These are phyloP conservation scores for Rubia peregrina DNA, from an alignment of 305 asterid genomes.

Conservation along the genomic window DNA sequence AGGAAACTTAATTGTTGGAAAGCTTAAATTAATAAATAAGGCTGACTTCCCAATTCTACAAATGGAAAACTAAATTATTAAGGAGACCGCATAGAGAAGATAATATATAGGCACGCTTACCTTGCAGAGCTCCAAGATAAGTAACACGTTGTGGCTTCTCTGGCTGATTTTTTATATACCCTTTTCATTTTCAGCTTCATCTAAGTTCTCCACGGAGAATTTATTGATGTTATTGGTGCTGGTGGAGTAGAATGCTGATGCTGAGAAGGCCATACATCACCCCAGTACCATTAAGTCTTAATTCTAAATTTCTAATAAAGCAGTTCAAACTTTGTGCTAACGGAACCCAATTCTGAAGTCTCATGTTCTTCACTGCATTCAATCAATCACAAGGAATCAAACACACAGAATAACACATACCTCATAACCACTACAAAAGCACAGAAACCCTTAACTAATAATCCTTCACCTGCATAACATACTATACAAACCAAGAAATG, in stretches of 20 bases:
- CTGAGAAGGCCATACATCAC: not conserved
- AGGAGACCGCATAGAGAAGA: not conserved
- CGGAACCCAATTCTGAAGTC: not conserved
- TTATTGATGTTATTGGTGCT: conserved; percentile 10
- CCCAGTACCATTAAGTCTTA: not conserved
- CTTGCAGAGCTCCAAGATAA: conserved; percentile 84
- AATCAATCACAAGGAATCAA: too few relatives aligned
- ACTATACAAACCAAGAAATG: too few relatives aligned
- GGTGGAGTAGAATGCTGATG: not conserved
- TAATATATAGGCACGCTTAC: conserved; percentile 26
- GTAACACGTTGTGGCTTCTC: conserved; percentile 79
- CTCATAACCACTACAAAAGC: too few relatives aligned
- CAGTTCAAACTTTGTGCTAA: not conserved
- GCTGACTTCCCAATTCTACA: not conserved
- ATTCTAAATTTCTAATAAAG: not conserved
- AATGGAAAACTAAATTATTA: not conserved
- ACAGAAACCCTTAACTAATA: too few relatives aligned
- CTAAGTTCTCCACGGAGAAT: conserved; percentile 58
- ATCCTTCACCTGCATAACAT: too few relatives aligned
- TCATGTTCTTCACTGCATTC: too few relatives aligned
- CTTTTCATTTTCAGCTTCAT: conserved; percentile 57
- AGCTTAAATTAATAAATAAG: not conserved
- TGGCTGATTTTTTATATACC: conserved; percentile 61
- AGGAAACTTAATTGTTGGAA: not conserved
- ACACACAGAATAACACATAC: too few relatives aligned